These are phyloP conservation scores for Yamadazyma spencermartinsiae DNA, from an alignment of 1,139 yeast species.

Conservation along the genomic window DNA sequence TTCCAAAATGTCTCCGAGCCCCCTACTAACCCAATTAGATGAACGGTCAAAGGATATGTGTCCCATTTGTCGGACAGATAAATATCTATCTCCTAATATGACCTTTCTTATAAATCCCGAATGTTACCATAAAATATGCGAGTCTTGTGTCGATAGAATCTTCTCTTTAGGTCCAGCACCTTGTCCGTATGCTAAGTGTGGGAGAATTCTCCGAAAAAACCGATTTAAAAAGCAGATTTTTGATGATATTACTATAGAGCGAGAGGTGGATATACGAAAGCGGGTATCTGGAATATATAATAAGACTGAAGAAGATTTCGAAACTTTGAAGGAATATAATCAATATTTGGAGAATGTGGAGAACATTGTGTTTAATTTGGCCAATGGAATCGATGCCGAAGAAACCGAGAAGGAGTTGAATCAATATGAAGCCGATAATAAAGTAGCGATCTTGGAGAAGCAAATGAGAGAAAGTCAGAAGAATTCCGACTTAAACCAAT, in stretches of 20 bases:
- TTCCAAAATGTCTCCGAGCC: not conserved
- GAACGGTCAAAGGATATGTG: conserved; percentile 74
- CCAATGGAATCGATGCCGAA: conserved; percentile 68
- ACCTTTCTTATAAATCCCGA: conserved; percentile 91
- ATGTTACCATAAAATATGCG: conserved; percentile 97
- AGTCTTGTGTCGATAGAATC: conserved; percentile 92
- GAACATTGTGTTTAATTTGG: conserved; percentile 73
- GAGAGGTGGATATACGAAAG: conserved; percentile 87
- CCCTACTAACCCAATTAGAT: conserved; percentile 20
- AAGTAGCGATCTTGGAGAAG: conserved; percentile 67
- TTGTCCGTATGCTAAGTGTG: conserved; percentile 93
- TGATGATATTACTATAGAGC: conserved; percentile 85
- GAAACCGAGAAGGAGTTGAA: conserved; percentile 68
- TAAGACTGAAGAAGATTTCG: conserved; percentile 76
- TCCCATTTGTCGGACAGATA: conserved; percentile 95
- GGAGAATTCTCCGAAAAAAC: conserved; percentile 81
- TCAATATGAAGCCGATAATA: conserved; percentile 75
- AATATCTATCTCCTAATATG: conserved; percentile 92
- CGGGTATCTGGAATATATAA: conserved; percentile 78
- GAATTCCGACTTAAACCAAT: conserved; percentile 66
- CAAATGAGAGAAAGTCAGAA: conserved; percentile 64
- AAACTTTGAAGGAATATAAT: conserved; percentile 59
- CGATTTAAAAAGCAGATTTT: conserved; percentile 89
- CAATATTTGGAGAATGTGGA: conserved; percentile 83
- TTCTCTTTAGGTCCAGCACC: conserved; percentile 95